Conservation (phyloP, 306 rosid genomes). For the Hippophae tibetana region DNA sequence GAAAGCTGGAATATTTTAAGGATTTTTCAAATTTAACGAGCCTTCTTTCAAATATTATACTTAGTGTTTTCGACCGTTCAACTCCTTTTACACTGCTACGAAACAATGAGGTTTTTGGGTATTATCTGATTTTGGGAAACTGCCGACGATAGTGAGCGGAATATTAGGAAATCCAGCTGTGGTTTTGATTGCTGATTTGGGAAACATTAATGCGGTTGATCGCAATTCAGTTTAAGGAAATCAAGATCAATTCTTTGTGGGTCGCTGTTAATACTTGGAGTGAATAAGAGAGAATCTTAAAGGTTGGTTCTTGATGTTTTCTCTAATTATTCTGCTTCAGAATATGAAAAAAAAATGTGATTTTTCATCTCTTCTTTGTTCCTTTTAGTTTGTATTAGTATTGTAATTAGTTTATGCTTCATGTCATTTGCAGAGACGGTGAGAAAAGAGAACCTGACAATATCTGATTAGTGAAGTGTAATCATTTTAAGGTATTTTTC, state of each 20-base stretch:
- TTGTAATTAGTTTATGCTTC: slow-evolving; percentile 1
- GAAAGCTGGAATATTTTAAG: no score
- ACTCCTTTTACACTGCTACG: no score
- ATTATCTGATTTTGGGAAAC: slow-evolving; percentile 25
- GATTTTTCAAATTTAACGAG: no score
- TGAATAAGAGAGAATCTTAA: slow-evolving; percentile 39
- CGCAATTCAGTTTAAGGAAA: slow-evolving; percentile 2
- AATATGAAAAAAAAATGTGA: slow-evolving; percentile 3
- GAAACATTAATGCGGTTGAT: slow-evolving; percentile 21
- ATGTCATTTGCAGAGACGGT: not conserved
- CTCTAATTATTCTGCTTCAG: slow-evolving; percentile 25
- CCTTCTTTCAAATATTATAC: no score
- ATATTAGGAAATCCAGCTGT: slow-evolving; percentile 22
- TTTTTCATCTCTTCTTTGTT: slow-evolving; percentile 11
- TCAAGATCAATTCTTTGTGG: slow-evolving; percentile 19
- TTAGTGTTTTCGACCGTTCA: no score
- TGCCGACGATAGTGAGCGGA: slow-evolving; percentile 13
- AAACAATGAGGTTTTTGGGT: slow-evolving; percentile 1
- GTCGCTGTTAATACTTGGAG: slow-evolving; percentile 16
- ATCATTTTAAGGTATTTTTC: slow-evolving; percentile 39
- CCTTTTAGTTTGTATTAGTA: slow-evolving; percentile 4
- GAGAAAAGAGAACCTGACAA: not conserved
- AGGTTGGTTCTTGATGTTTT: slow-evolving; percentile 52
- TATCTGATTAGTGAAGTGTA: slow-evolving; percentile 18
- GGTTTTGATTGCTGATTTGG: slow-evolving; percentile 34